Evolutionary conservation across 306 rosid genomes (phyloP), one percentile per base, ranked within the genome.

Genomic region (Datisca glomerata): DNA sequence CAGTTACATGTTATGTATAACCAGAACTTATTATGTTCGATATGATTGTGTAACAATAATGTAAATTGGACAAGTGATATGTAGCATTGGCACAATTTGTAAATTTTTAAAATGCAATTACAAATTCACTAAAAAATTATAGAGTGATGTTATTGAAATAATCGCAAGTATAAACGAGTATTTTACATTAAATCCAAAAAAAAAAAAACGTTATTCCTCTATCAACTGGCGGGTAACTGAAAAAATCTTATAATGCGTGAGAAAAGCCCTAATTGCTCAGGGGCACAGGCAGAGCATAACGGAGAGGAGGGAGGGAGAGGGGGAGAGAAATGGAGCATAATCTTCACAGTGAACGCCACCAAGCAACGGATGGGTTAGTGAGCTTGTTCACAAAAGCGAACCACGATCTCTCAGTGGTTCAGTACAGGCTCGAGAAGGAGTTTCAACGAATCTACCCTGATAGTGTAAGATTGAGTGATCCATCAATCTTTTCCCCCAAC

Each of bases 381-480:
- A 87, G 61, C 24, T 63, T 87, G 17, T 64, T 87, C 68, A 74
- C 74, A 19, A 83, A 67, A 56, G 89, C 94, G 31, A 76, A 72
- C 59, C 94, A 67, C 59, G 94, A 87, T 69, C 93, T 87, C 17
- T 34, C 64, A 1, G 40, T 51, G 45, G 71, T 74, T 61, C 77
- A 74, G 7, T 44, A 53, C 65, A 68, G 67, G 58, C 94, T 87
- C 54, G 85, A 87, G 39, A 79, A 57, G 56, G 97, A 87, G 61
- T 87, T 82, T 48, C 85, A 79, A 22, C 85, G 63, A 10, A 39
- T 66, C 18, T 87, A 87, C 75, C 89, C 93, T 2, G 67, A 87
- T n/a, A 78, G 67, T 15, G 94, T 82, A 56, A 48, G 61, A 23
- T 8, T 28, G 29, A 15, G 23, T 24, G 18, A 24, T 2, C 18